These are phyloP conservation scores for Colletotrichum navitas DNA, from an alignment of 2,329 filamentous ascomycete species.

Conservation along the genomic window DNA sequence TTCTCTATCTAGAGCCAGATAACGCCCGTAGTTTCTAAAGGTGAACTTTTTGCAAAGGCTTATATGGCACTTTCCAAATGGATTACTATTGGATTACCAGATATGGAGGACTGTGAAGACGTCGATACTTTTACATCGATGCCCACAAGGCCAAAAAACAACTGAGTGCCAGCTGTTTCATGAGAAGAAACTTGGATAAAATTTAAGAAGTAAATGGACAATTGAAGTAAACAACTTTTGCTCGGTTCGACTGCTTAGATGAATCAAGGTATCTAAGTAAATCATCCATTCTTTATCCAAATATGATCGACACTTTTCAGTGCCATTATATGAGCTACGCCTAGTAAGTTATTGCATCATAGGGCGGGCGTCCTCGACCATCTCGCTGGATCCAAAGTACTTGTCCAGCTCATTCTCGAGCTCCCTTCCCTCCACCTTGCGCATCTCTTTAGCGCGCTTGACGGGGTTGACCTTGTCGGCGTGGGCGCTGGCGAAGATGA, in stretches of 20 bases:
- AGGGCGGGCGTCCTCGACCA: conserved; percentile 40
- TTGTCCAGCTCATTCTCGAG: conserved; percentile 48
- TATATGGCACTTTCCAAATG: not conserved
- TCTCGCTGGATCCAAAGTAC: conserved; percentile 46
- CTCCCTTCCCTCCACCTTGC: conserved; percentile 42
- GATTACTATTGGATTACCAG: not conserved
- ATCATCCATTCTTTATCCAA: too few relatives aligned
- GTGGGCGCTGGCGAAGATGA: conserved; percentile 50
- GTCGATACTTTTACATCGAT: too few relatives aligned
- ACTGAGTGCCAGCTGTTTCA: too few relatives aligned
- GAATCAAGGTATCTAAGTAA: too few relatives aligned
- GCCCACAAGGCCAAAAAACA: too few relatives aligned
- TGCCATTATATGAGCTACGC: not conserved
- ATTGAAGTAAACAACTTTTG: too few relatives aligned
- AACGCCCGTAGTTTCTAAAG: not conserved
- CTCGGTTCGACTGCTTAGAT: too few relatives aligned
- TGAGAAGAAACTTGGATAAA: too few relatives aligned
- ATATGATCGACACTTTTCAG: not conserved
- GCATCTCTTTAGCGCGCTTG: conserved; percentile 47
- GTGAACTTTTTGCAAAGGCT: not conserved
- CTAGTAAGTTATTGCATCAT: conserved; percentile 23
- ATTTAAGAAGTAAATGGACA: too few relatives aligned
- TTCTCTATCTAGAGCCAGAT: too few relatives aligned
- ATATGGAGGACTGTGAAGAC: not conserved
- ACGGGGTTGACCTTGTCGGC: conserved; percentile 47